Base-by-base conservation (phyloP, 148 eudicot genomes). In the Bassia scoparia region DNA sequence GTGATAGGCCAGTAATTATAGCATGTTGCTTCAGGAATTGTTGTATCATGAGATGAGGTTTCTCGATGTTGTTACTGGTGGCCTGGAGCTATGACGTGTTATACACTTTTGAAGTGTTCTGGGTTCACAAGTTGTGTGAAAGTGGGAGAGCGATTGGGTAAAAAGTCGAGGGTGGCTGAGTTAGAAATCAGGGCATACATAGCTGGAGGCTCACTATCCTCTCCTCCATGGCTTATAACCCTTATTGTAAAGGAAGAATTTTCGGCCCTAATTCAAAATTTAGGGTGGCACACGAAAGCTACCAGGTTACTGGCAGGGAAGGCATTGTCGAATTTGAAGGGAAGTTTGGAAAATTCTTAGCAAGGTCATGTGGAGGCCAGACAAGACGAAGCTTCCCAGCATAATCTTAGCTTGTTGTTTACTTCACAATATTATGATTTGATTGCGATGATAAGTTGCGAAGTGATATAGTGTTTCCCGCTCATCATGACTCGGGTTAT, bases 361-460 rank as follows among this genome's bases (percentile, higher is more conserved):
- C 78, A 90, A 92, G 89, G 96, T 88, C 33, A 90, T 96, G 97
- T 96, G 99, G 97, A 85, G 99, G 80, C 99, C 99, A 0, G 99
- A 96, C 79, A 96, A 87, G 77, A 84, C 80, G 84, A 96, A 96
- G 77, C 77, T 96, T 21, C 99, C 99, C 0, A 96, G 99, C 75
- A 85, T 96, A 41, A 89, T 96, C 79, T 59, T 96, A 70, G 94
- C 88, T 24, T 96, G 99, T 75, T 92, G 97, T 87, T 87, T 96
- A 67, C 91, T 96, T 67, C 99, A 96, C 77, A 96, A 96, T 73
- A 90, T 92, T 38, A 87, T 90, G 38, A 83, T n/a, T 96, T 26
- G 97, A 96, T 61, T 77, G 81, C 71, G 94, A 90, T 54, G 99
- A 96, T 55, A 65, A 68, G 61, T 78, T 92, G 81, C 74, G 30